A percentile compares a stretch with the other conserved stretches of the same genome.
These are phyloP conservation scores for Pittosporum tobira DNA, from an alignment of 129 eudicot genomes.

Conservation along the genomic window DNA sequence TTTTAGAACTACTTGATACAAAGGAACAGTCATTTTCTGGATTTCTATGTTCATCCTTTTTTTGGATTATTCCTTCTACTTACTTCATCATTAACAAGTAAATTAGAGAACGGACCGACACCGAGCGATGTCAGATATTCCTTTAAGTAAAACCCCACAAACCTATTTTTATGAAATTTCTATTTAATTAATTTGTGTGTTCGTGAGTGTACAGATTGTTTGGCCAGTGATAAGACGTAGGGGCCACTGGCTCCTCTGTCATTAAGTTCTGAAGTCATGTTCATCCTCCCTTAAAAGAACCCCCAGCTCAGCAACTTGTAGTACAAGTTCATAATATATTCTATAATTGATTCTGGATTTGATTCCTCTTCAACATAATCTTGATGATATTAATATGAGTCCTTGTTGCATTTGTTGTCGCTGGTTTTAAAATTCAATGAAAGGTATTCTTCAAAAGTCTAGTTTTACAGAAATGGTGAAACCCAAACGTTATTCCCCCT, in stretches of 20 bases:
- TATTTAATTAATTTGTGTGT: constrained; percentile 6
- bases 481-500: too few species aligned
- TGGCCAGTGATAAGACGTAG: constrained; percentile 2
- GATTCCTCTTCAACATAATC: not conserved
- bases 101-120: constrained; percentile 19
- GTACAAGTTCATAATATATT: not conserved
- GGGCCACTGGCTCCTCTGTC: constrained; percentile 18
- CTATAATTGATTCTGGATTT: not conserved
- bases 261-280: constrained; percentile 6
- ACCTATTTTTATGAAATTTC: constrained; percentile 14
- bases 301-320: constrained; percentile 16
- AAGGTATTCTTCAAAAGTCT: too few species aligned
- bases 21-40: too few species aligned
- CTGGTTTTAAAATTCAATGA: too few species aligned
- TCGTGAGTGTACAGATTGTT: not conserved
- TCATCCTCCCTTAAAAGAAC: constrained; percentile 10
- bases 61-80: not conserved
- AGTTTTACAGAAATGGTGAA: too few species aligned
- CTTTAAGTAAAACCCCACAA: constrained; percentile 16
- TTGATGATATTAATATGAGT: too few species aligned
- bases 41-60: too few species aligned
- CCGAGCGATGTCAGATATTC: constrained; percentile 11
- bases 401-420: too few species aligned
- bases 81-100: not conserved
- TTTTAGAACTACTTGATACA: too few species aligned